Percentiles rank a stretch among this genome's conserved stretches.
These are phyloP conservation scores for Ganoderma lingzhi DNA, from an alignment of 1,284 basidiomycete genomes.

Conservation along the genomic window DNA sequence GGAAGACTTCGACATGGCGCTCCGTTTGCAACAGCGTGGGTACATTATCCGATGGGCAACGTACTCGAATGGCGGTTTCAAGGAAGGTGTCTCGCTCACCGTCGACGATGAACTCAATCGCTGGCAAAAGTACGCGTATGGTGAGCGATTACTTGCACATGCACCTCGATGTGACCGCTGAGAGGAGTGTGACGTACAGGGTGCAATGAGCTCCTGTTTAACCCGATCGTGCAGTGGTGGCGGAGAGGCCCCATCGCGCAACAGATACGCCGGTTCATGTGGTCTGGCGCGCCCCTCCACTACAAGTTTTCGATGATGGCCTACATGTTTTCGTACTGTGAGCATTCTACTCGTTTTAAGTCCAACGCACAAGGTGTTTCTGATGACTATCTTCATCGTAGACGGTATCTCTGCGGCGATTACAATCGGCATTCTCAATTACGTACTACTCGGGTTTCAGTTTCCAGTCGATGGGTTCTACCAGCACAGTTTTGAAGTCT, in stretches of 20 bases:
- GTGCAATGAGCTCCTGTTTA: constrained; percentile 50
- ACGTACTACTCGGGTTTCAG: constrained; percentile 54
- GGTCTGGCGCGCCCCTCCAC: constrained; percentile 50
- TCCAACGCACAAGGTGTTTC: neutral
- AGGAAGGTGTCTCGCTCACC: constrained; percentile 66
- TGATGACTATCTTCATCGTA: constrained; percentile 24
- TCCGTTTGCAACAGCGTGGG: constrained; percentile 55
- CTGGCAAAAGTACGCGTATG: constrained; percentile 68
- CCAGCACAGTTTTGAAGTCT: constrained; percentile 53
- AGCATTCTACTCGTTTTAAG: constrained; percentile 22
- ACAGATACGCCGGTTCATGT: constrained; percentile 56
- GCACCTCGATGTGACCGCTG: neutral
- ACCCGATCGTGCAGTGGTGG: constrained; percentile 58
- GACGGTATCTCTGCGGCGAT: constrained; percentile 48
- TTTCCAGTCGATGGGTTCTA: constrained; percentile 58
- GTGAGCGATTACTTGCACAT: constrained; percentile 33
- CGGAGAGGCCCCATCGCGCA: constrained; percentile 55
- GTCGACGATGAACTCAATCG: constrained; percentile 61
- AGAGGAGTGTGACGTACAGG: constrained; percentile 24
- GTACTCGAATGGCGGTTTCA: constrained; percentile 62
- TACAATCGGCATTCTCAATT: constrained; percentile 50
- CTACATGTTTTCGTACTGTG: constrained; percentile 56
- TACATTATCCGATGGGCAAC: constrained; percentile 66
- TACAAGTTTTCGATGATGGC: constrained; percentile 55
- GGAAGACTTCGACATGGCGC: constrained; percentile 68